phyloP scores from a whole-genome alignment of 306 rosid species.

The Trifolium fragiferum region DNA sequence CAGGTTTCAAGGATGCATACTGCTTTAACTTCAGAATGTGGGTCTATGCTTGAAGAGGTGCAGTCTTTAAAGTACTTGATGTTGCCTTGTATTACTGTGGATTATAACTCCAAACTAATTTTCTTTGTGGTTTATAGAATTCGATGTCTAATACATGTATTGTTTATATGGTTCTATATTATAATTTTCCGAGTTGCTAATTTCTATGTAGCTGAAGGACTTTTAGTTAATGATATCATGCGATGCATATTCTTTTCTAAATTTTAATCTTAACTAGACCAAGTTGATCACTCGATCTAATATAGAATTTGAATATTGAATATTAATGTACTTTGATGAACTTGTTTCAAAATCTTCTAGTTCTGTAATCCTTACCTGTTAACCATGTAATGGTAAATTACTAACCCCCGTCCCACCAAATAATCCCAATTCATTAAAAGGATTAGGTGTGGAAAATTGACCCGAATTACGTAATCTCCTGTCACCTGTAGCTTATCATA shows the following conservation, averaged over 20 bases:
- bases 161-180: constrained; percentile 19
- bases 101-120: constrained; percentile 28
- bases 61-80: constrained; percentile 32
- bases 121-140: constrained; percentile 24
- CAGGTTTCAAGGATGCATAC: constrained; percentile 80
- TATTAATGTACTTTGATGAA: constrained; percentile 30
- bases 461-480: constrained; percentile 10
- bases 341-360: constrained; percentile 15
- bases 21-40: constrained; percentile 95
- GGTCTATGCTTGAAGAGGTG: constrained; percentile 99
- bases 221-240: constrained; percentile 27
- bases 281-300: constrained; percentile 30
- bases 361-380: constrained; percentile 20
- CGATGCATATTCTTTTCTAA: constrained; percentile 13
- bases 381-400: constrained; percentile 36
- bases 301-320: constrained; percentile 34
- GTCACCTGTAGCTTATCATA: background rate
- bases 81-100: constrained; percentile 19
- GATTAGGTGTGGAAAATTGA: background rate
- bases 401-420: background rate
- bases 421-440: constrained; percentile 18
- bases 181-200: constrained; percentile 17
- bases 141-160: constrained; percentile 25
- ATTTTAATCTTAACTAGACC: constrained; percentile 16
- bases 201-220: constrained; percentile 17